A percentile compares a stretch with the other conserved stretches of the same genome.
Conservation (phyloP, 1,284 basidiomycete genomes). For the Cutaneotrichosporon sp. region DNA sequence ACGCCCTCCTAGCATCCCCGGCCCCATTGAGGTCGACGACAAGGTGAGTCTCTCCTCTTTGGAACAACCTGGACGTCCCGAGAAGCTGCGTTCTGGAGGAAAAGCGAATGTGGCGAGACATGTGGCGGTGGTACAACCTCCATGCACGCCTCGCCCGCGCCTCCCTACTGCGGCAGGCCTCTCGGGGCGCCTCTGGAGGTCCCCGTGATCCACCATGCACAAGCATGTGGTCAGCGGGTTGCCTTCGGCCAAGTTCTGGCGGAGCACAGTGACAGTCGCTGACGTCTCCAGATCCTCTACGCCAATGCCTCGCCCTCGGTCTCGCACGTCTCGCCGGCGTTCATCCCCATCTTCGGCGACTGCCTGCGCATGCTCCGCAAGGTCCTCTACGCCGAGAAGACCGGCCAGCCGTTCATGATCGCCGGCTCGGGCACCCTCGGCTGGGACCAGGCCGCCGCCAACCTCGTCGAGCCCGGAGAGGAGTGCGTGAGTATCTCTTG, state of each 20-base stretch:
- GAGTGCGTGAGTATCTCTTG: slow-evolving; percentile 60
- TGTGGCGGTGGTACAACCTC: background rate
- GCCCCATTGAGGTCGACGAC: slow-evolving; percentile 50
- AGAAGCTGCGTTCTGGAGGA: background rate
- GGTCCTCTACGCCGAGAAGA: slow-evolving; percentile 69
- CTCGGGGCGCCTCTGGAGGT: too few relatives aligned
- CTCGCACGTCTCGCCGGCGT: slow-evolving; percentile 88
- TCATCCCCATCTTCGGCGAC: slow-evolving; percentile 87
- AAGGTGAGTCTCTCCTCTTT: background rate
- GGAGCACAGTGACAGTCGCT: slow-evolving; percentile 10
- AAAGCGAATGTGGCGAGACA: background rate
- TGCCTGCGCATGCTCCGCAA: slow-evolving; percentile 83
- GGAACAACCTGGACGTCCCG: too few relatives aligned
- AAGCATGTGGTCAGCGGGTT: too few relatives aligned
- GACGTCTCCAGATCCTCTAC: slow-evolving; percentile 47
- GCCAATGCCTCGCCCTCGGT: slow-evolving; percentile 65
- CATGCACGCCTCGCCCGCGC: too few relatives aligned
- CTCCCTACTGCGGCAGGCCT: too few relatives aligned
- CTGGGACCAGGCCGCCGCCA: slow-evolving; percentile 75
- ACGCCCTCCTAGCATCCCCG: slow-evolving; percentile 45
- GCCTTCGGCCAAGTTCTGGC: too few relatives aligned
- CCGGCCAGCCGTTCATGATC: slow-evolving; percentile 79
- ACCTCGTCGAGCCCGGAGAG: slow-evolving; percentile 77
- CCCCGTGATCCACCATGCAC: too few relatives aligned
- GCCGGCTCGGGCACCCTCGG: slow-evolving; percentile 94